These are phyloP conservation scores for Bromus sterilis DNA, from an alignment of 176 grass and related monocot genomes.

Conservation along the genomic window DNA sequence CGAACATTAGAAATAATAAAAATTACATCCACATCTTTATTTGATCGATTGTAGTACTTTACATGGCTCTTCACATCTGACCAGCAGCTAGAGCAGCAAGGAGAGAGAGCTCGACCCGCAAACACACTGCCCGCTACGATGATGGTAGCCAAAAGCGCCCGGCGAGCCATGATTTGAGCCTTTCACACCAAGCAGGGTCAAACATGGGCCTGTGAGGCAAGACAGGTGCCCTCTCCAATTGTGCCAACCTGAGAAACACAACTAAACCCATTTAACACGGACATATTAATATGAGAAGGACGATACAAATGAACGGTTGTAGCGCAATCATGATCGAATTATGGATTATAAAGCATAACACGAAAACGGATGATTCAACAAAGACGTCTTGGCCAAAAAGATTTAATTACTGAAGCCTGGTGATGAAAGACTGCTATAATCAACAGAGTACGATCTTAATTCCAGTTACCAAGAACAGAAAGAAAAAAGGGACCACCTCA, in stretches of 20 bases:
- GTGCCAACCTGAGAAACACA: slow-evolving; percentile 54
- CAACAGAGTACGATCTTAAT: background rate
- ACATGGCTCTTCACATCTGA: slow-evolving; percentile 75
- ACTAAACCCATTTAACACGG: background rate
- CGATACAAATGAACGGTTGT: background rate
- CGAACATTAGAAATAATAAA: no score
- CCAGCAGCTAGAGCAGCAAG: slow-evolving; percentile 58
- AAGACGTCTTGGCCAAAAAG: background rate
- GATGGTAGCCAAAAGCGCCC: slow-evolving; percentile 46
- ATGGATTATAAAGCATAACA: background rate
- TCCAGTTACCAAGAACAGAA: background rate
- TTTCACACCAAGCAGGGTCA: slow-evolving; percentile 65
- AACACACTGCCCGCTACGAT: slow-evolving; percentile 71
- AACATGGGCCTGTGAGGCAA: slow-evolving; percentile 65
- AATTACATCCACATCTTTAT: no score
- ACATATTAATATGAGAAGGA: background rate
- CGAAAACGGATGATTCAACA: background rate
- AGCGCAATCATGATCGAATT: background rate
- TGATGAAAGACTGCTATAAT: background rate
- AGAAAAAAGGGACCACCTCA: slow-evolving; percentile 40
- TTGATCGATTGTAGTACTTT: slow-evolving; percentile 80
- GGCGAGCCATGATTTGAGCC: slow-evolving; percentile 50
- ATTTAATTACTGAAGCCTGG: background rate
- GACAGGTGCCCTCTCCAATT: slow-evolving; percentile 68
- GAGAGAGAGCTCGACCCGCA: slow-evolving; percentile 75